Base-by-base conservation (phyloP, 306 rosid genomes). In the Cicer arietinum region DNA sequence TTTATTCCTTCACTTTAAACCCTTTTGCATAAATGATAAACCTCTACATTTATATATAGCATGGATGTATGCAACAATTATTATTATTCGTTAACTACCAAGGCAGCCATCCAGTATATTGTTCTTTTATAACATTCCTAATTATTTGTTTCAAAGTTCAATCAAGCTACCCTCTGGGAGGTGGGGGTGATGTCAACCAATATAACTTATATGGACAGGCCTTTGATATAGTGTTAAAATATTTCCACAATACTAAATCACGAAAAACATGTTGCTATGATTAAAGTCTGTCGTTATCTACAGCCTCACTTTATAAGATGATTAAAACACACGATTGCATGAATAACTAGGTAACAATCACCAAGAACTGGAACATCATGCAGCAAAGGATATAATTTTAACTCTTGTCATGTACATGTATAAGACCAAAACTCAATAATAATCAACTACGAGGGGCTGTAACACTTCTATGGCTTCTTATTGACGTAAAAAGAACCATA, bases 401-500 rank as follows among this genome's bases (percentile, higher is more conserved):
- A 67, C 62, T 66, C 16, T 18, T 69, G 54, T 41, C 53, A 11
- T 41, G 12, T 53, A 73, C 17, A 52, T 13, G 18, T 43, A 84
- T 18, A 30, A 14, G 45, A 25, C 56, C 48, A 77, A 71, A 42
- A 45, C 50, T 67, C 54, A 54, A 52, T 47, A 56, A 50, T 65
- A 59, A 37, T 69, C 71, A 42, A 78, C 20, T 67, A 51, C 44
- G 66, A 64, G 37, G 17, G 48, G 62, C 43, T 69, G 56, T 10
- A 65, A 35, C 53, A 61, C 40, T 40, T 58, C 13, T 22, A 54
- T 69, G 42, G 63, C 50, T 80, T 66, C 37, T 63, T 17, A 77
- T 82, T 61, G 17, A 53, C 57, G 41, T 10, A 22, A 40, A 12
- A 16, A 75, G 81, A 59, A 73, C 25, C 77, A 73, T 85, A 94